These are phyloP conservation scores for Leishmania lainsoni DNA, from an alignment of 208 protist species.

Conservation along the genomic window DNA sequence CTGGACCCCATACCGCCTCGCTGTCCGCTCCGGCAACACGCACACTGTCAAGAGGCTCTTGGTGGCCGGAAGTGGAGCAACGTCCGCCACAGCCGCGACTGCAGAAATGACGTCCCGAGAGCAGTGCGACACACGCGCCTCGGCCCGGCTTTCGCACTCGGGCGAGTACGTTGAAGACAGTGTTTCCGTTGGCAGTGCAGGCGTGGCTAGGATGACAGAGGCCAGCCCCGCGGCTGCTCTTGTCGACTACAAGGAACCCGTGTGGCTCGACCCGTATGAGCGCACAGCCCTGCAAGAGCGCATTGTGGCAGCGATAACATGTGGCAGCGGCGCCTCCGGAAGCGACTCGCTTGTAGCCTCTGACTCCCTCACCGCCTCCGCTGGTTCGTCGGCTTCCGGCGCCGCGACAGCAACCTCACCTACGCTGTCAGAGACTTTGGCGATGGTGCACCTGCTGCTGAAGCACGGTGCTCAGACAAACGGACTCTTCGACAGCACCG, in stretches of 20 bases:
- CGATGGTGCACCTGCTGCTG: conserved; percentile 49
- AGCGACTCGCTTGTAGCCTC: not conserved
- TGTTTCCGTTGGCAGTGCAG: not conserved
- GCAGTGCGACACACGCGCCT: not conserved
- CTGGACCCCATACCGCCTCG: conserved; percentile 58
- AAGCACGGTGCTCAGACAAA: conserved; percentile 52
- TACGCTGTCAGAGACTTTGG: conserved; percentile 11
- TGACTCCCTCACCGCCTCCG: not conserved
- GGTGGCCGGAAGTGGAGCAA: not conserved
- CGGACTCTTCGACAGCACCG: conserved; percentile 59
- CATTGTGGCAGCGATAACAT: conserved; percentile 21
- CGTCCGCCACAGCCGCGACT: not conserved
- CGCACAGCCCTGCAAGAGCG: conserved; percentile 71
- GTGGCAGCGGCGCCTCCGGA: not conserved
- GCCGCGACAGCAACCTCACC: not conserved
- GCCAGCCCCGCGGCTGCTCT: not conserved
- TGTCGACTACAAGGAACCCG: conserved; percentile 69
- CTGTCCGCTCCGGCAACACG: conserved; percentile 39
- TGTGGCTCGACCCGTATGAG: conserved; percentile 49
- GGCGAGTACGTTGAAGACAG: not conserved
- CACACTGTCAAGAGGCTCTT: conserved; percentile 24
- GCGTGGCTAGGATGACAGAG: not conserved
- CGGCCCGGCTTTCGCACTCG: not conserved
- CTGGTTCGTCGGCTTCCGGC: not conserved
- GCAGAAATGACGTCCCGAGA: not conserved